Percentiles rank a stretch among this genome's conserved stretches.
phyloP scores from a whole-genome alignment of 768 basidiomycete species.

The Baorangia bicolor region DNA sequence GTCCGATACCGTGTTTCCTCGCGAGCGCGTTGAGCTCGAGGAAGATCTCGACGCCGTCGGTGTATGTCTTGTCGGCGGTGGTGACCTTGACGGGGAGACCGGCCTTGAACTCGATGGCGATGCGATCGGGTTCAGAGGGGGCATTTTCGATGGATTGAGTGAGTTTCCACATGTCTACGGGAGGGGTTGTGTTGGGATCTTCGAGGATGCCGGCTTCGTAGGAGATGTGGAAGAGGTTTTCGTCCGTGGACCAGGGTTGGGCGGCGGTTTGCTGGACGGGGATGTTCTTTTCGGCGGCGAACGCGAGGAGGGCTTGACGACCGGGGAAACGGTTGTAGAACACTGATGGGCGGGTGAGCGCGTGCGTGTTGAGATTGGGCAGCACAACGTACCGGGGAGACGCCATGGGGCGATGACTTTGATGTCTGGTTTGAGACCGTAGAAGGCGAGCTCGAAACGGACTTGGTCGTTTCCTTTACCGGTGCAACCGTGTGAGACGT shows the following conservation, averaged over 20 bases:
- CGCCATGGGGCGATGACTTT: slow-evolving; percentile 99
- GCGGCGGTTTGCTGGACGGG: slow-evolving; percentile 93
- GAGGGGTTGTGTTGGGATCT: slow-evolving; percentile 92
- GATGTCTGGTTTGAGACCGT: slow-evolving; percentile 97
- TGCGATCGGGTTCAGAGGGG: slow-evolving; percentile 72
- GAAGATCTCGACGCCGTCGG: slow-evolving; percentile 96
- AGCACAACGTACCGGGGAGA: slow-evolving; percentile 63
- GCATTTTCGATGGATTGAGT: slow-evolving; percentile 82
- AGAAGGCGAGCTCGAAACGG: slow-evolving; percentile 98
- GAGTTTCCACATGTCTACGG: slow-evolving; percentile 98
- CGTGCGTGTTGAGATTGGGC: neutral
- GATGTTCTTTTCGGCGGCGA: slow-evolving; percentile 83
- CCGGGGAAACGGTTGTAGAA: slow-evolving; percentile 99
- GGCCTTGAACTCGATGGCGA: slow-evolving; percentile 80
- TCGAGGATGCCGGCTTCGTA: slow-evolving; percentile 99
- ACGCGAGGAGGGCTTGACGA: slow-evolving; percentile 88
- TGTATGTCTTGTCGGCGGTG: slow-evolving; percentile 58
- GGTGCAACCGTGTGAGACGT: slow-evolving; percentile 97
- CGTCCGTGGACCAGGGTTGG: slow-evolving; percentile 99
- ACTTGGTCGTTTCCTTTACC: slow-evolving; percentile 99
- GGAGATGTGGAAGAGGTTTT: slow-evolving; percentile 99
- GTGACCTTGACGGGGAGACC: slow-evolving; percentile 89
- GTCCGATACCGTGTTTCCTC: slow-evolving; percentile 92
- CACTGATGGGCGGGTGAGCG: slow-evolving; percentile 42
- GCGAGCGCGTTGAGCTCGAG: slow-evolving; percentile 86